Evolutionary conservation across 192 early-diverging fungal species (phyloP), one percentile per base, ranked within the genome.

Genomic region (Linnemannia exigua): DNA sequence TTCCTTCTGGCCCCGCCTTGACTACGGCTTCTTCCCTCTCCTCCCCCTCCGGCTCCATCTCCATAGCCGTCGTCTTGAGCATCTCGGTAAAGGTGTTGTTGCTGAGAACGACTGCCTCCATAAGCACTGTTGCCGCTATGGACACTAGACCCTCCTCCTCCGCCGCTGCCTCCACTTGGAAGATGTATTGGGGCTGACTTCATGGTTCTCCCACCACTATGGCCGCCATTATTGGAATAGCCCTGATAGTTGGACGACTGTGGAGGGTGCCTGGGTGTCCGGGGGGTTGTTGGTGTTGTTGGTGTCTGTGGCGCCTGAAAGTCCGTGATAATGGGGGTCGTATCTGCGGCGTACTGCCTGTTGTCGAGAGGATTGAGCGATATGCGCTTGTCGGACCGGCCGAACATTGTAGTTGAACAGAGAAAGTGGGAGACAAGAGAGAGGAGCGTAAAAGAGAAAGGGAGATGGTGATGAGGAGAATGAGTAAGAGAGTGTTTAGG

Each of bases 241-340:
- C 67, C 72, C 22, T 83, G 47, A 11, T 74, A 38, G 11, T 37
- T 36, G 35, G 44, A 25, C 12, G 54, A 50, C 47, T 72, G 47
- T 73, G 48, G 41, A 17, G 44, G 31, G 47, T 79, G 41, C 36
- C 74, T 61, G n/a, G 84, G 38, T 28, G 80, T 37, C 20, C 28
- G 44, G 6, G 87, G 80, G 16, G 67, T 71, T 47, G 84, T 72
- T n/a, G 87, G 80, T 0, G 81, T 77, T n/a, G 87, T 78, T 0
- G 77, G 80, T 35, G 87, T 76, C 17, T 70, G 51, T n/a, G 79
- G 77, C 2, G 87, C 72, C 12, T 72, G 33, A 67, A 67, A 82
- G 44, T 79, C 87, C 28, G 88, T 84, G 58, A 84, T 84, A 22
- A 83, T 82, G 11, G 79, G 83, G 47, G 84, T 87, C 7, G 54